Conservation (phyloP, 2,329 filamentous ascomycete species). For the Cyanodermella asteris region DNA sequence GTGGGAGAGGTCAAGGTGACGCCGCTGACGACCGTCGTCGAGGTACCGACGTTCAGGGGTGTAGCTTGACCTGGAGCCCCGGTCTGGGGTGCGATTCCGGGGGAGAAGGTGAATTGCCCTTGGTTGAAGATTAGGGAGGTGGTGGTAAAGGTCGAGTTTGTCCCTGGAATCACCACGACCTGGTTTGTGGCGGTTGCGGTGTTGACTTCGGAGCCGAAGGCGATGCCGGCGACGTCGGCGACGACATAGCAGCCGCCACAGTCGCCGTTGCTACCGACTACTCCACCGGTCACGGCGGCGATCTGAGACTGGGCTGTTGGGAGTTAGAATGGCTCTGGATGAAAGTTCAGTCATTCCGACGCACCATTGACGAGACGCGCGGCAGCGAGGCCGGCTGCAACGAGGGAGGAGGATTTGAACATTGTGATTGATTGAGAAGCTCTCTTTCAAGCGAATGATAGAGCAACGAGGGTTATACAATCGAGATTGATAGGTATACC, state of each 20-base stretch:
- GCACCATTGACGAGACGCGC: no score
- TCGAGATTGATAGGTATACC: no score
- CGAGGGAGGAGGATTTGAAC: no score
- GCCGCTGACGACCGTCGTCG: slow-evolving; percentile 5
- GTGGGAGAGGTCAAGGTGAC: slow-evolving; percentile 8
- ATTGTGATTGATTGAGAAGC: no score
- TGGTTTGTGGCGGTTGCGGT: slow-evolving; percentile 6
- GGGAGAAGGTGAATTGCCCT: slow-evolving; percentile 6
- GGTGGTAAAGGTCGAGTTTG: slow-evolving; percentile 5
- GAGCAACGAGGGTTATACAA: no score
- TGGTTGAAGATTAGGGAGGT: slow-evolving; percentile 6
- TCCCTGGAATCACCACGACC: slow-evolving; percentile 4
- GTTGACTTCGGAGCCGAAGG: slow-evolving; percentile 7
- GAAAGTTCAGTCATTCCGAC: no score
- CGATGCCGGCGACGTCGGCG: slow-evolving; percentile 6
- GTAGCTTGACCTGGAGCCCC: slow-evolving; percentile 3
- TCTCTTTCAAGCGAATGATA: no score
- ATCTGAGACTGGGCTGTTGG: no score
- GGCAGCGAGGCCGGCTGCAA: no score
- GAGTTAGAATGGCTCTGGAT: no score
- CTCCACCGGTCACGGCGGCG: no score
- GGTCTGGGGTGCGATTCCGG: slow-evolving; percentile 1
- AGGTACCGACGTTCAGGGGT: slow-evolving; percentile 4
- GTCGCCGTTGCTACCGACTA: no score
- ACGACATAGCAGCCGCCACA: slow-evolving; percentile 6